Percentiles rank a stretch among this genome's conserved stretches.
Conservation (phyloP, 495 filamentous ascomycete genomes). For the Lichina pygmaea region DNA sequence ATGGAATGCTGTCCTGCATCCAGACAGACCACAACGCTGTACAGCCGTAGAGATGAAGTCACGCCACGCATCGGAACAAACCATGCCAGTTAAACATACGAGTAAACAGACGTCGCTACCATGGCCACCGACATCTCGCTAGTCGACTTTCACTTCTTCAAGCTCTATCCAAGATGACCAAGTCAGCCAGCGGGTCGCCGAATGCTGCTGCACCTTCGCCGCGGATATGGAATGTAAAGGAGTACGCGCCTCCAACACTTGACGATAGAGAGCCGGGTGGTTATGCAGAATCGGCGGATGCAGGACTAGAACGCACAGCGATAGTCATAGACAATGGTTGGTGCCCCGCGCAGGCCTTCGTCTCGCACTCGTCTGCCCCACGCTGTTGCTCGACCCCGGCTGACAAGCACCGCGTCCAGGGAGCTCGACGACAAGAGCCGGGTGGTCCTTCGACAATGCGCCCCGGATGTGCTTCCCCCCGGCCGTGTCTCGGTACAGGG, state of each 20-base stretch:
- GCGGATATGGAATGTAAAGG: constrained; percentile 27
- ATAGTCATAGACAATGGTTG: constrained; percentile 98
- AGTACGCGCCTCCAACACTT: constrained; percentile 56
- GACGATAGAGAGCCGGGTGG: constrained; percentile 39
- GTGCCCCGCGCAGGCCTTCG: neutral
- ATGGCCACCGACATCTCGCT: neutral
- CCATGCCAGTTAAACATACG: too few species aligned
- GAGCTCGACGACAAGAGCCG: constrained; percentile 66
- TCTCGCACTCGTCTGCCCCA: neutral
- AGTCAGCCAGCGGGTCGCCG: constrained; percentile 4
- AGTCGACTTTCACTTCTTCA: neutral
- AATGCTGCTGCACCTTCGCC: constrained; percentile 19
- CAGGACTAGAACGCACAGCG: constrained; percentile 24
- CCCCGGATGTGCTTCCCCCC: constrained; percentile 64
- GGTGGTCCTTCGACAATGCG: constrained; percentile 69
- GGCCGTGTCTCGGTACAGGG: constrained; percentile 77
- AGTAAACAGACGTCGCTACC: too few species aligned
- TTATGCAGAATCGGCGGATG: constrained; percentile 25
- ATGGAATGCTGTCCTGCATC: too few species aligned
- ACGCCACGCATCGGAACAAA: too few species aligned
- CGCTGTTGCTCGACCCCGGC: neutral
- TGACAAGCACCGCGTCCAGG: constrained; percentile 20
- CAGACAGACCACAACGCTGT: too few species aligned
- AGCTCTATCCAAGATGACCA: neutral
- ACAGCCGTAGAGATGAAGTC: too few species aligned